A percentile compares a stretch with the other conserved stretches of the same genome.
Evolutionary conservation across 2,329 filamentous ascomycete genomes (phyloP).

Genomic region (Hymenoscyphus albidus): DNA sequence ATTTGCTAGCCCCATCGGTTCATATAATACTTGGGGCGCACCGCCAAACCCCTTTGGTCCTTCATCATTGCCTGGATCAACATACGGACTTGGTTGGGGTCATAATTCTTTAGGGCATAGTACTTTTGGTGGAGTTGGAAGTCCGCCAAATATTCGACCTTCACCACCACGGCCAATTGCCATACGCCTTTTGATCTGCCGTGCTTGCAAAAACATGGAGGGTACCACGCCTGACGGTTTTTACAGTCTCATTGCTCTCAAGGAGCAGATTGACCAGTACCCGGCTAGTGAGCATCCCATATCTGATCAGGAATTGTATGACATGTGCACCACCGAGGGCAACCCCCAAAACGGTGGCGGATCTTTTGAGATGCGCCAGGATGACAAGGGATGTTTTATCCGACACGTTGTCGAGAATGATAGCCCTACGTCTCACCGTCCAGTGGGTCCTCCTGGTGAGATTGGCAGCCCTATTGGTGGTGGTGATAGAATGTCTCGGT

Average conservation of each 20-base stretch:
- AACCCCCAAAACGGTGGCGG: slow-evolving; percentile 83
- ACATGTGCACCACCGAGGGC: slow-evolving; percentile 84
- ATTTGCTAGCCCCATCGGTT: slow-evolving; percentile 30
- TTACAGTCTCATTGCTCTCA: slow-evolving; percentile 62
- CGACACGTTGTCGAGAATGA: slow-evolving; percentile 51
- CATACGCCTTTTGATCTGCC: slow-evolving; percentile 70
- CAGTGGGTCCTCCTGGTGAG: slow-evolving; percentile 59
- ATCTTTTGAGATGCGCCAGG: slow-evolving; percentile 59
- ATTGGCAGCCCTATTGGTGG: slow-evolving; percentile 63
- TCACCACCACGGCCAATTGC: slow-evolving; percentile 62
- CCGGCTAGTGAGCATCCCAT: slow-evolving; percentile 45
- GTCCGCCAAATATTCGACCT: slow-evolving; percentile 41
- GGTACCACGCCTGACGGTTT: slow-evolving; percentile 56
- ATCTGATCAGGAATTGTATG: slow-evolving; percentile 66
- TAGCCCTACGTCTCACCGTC: slow-evolving; percentile 38
- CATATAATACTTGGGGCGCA: slow-evolving; percentile 34
- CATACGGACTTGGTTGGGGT: slow-evolving; percentile 31
- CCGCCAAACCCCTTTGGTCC: slow-evolving; percentile 35
- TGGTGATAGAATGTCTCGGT: slow-evolving; percentile 27
- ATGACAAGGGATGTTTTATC: slow-evolving; percentile 37
- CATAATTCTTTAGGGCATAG: slow-evolving; percentile 32
- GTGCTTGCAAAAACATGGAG: slow-evolving; percentile 65
- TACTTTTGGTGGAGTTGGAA: slow-evolving; percentile 45
- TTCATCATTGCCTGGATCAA: slow-evolving; percentile 33
- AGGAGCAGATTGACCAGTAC: slow-evolving; percentile 60